Evolutionary conservation across 352 stramenopile genomes (phyloP).

Genomic region (Phytophthora cactorum): DNA sequence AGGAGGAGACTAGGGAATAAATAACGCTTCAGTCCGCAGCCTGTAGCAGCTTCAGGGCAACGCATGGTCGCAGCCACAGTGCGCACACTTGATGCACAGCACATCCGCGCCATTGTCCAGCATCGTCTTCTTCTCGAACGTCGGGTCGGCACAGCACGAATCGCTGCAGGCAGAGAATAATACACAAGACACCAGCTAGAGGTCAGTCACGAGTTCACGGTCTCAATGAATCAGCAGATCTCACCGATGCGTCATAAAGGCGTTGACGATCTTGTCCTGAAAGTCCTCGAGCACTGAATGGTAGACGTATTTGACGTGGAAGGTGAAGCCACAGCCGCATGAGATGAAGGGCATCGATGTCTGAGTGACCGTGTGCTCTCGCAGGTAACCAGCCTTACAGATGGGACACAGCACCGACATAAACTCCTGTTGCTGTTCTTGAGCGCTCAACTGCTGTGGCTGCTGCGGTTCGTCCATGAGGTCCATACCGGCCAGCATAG

Average conservation of each 20-base stretch:
- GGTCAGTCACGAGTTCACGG: slow-evolving; percentile 4
- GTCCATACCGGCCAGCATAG: slow-evolving; percentile 71
- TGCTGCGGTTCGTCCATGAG: slow-evolving; percentile 29
- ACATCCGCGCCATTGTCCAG: slow-evolving; percentile 34
- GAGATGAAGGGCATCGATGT: slow-evolving; percentile 32
- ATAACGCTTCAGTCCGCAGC: slow-evolving; percentile 27
- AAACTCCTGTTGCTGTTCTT: slow-evolving; percentile 4
- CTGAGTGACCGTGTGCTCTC: slow-evolving; percentile 22
- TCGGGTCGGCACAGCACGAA: slow-evolving; percentile 53
- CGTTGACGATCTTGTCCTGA: slow-evolving; percentile 58
- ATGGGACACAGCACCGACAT: slow-evolving; percentile 45
- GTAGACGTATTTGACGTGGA: slow-evolving; percentile 51
- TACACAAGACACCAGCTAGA: neutral
- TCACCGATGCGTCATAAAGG: slow-evolving; percentile 68
- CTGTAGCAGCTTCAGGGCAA: slow-evolving; percentile 26
- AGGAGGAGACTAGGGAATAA: slow-evolving; percentile 27
- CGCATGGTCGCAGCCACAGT: slow-evolving; percentile 43
- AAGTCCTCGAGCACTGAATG: slow-evolving; percentile 67
- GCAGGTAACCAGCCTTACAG: slow-evolving; percentile 51
- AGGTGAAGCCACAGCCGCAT: slow-evolving; percentile 64
- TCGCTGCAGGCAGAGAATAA: slow-evolving; percentile 33
- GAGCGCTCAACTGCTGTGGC: neutral
- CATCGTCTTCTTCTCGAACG: slow-evolving; percentile 46
- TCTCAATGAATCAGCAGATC: neutral
- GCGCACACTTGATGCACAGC: slow-evolving; percentile 46